Evolutionary conservation across 2,329 filamentous ascomycete species (phyloP).

Genomic region (Colletotrichum liriopes): DNA sequence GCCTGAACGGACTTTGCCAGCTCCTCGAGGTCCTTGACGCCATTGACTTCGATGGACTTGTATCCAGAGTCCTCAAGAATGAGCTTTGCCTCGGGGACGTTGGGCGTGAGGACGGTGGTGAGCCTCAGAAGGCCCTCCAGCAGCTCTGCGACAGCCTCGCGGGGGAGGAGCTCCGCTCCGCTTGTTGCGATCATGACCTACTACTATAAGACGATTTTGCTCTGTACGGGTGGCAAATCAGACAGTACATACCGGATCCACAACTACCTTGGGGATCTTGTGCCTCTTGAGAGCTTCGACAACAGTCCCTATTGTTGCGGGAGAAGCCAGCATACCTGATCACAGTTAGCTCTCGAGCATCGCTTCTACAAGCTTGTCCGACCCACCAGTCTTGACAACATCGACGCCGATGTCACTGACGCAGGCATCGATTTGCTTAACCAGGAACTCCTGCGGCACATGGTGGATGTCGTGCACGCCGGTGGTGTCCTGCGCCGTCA

Average conservation of each 20-base stretch:
- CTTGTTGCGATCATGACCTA: constrained; percentile 94
- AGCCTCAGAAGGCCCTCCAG: constrained; percentile 73
- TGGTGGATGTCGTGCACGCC: constrained; percentile 87
- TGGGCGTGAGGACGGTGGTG: constrained; percentile 82
- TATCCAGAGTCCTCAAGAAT: constrained; percentile 71
- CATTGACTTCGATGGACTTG: constrained; percentile 60
- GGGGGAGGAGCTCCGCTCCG: constrained; percentile 78
- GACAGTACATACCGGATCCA: constrained; percentile 71
- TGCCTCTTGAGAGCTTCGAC: constrained; percentile 74
- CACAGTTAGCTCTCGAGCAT: neutral
- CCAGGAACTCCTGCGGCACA: constrained; percentile 83
- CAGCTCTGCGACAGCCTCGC: constrained; percentile 74
- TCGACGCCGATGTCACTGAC: constrained; percentile 89
- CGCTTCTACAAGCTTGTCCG: neutral
- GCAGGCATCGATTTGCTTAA: constrained; percentile 88
- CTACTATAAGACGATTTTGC: neutral
- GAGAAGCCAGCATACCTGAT: constrained; percentile 85
- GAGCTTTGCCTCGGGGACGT: constrained; percentile 81
- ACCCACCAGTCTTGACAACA: constrained; percentile 90
- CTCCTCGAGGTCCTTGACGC: constrained; percentile 76
- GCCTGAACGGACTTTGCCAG: constrained; percentile 77
- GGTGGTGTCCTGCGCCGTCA: constrained; percentile 96
- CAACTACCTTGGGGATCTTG: constrained; percentile 71
- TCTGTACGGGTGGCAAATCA: neutral
- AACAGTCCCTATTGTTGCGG: constrained; percentile 78